These are phyloP conservation scores for Vigna trinervia DNA, from an alignment of 306 rosid genomes.

Conservation along the genomic window DNA sequence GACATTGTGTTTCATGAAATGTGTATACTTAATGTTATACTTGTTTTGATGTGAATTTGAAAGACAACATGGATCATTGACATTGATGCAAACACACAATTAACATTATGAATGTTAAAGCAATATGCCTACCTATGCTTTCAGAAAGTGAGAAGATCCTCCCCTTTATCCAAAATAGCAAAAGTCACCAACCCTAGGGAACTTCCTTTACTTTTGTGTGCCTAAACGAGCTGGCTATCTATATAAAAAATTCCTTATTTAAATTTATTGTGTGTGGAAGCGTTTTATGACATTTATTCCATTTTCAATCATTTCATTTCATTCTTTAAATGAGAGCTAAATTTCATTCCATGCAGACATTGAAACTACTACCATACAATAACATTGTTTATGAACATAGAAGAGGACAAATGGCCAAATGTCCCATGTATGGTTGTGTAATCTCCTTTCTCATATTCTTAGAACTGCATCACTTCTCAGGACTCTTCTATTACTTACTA, in stretches of 20 bases:
- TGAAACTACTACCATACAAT: background rate
- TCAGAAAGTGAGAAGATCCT: background rate
- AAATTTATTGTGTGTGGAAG: background rate
- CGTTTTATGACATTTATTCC: background rate
- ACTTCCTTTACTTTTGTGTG: background rate
- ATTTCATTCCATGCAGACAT: background rate
- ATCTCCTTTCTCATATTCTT: background rate
- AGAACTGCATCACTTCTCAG: background rate
- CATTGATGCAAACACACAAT: too few relatives aligned
- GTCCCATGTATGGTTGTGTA: background rate
- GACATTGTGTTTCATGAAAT: too few relatives aligned
- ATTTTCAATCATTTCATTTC: background rate
- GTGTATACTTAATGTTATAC: too few relatives aligned
- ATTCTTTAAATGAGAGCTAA: background rate
- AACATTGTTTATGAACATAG: background rate
- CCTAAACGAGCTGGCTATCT: background rate
- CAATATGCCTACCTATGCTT: background rate
- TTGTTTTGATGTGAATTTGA: too few relatives aligned
- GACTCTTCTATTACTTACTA: background rate
- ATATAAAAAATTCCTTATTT: background rate
- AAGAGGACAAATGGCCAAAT: background rate
- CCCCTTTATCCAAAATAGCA: slow-evolving; percentile 8
- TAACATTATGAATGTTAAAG: background rate
- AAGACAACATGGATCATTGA: too few relatives aligned
- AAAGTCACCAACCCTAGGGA: background rate